These are phyloP conservation scores for Solanum aculeatissimum DNA, from an alignment of 305 asterid genomes.

Conservation along the genomic window DNA sequence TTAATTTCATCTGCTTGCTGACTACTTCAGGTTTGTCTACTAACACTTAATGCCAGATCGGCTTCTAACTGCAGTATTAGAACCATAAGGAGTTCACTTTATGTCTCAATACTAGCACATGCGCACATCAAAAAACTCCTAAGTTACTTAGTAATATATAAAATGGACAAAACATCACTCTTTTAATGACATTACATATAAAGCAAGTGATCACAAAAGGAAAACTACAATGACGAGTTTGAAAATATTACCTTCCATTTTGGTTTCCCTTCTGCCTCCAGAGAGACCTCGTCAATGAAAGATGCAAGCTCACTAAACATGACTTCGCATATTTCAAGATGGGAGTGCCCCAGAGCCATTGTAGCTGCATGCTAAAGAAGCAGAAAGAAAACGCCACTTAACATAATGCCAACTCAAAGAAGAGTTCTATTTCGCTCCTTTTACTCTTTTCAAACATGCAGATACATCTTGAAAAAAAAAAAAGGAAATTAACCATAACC, in stretches of 20 bases:
- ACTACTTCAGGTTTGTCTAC: background rate
- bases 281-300: slow-evolving; percentile 85
- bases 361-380: slow-evolving; percentile 85
- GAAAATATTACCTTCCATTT: slow-evolving; percentile 84
- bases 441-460: background rate
- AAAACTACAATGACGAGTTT: slow-evolving; percentile 4
- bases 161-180: background rate
- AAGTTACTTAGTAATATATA: background rate
- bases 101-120: background rate
- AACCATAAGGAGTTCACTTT: background rate
- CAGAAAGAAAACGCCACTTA: background rate
- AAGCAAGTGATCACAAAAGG: background rate
- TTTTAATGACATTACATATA: background rate
- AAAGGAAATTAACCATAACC: background rate
- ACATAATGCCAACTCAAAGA: background rate
- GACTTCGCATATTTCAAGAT: slow-evolving; percentile 91
- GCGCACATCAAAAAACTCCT: background rate
- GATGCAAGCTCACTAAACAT: slow-evolving; percentile 98
- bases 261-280: slow-evolving; percentile 95
- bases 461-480: background rate
- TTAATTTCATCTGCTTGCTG: background rate
- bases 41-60: background rate
- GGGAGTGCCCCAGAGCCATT: slow-evolving; percentile 98
- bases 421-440: background rate
- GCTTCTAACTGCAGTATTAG: background rate